Evolutionary conservation across 2,329 filamentous ascomycete species (phyloP).

Genomic region (Bimuria novae-zelandiae): DNA sequence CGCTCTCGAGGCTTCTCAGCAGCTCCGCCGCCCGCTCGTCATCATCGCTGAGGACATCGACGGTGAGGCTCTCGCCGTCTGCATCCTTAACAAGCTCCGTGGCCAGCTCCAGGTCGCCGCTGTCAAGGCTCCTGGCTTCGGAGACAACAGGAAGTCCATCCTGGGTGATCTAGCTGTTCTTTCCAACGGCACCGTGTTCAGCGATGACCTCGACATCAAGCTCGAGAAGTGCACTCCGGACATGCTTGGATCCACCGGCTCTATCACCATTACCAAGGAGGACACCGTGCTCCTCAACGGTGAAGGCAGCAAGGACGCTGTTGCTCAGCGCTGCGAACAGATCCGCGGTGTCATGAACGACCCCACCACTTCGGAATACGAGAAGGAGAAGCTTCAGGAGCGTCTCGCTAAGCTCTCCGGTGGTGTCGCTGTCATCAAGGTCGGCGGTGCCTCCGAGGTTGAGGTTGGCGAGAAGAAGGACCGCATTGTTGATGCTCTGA

Average conservation of each 20-base stretch:
- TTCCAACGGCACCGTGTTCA: slow-evolving; percentile 97
- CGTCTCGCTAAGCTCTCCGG: slow-evolving; percentile 98
- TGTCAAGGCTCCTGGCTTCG: slow-evolving; percentile 98
- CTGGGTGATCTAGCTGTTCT: slow-evolving; percentile 94
- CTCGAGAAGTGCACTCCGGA: slow-evolving; percentile 96
- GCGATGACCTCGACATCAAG: slow-evolving; percentile 97
- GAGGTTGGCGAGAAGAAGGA: slow-evolving; percentile 99
- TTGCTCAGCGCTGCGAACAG: slow-evolving; percentile 96
- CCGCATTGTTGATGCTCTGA: slow-evolving; percentile 96
- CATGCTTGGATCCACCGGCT: slow-evolving; percentile 94
- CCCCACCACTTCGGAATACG: slow-evolving; percentile 94
- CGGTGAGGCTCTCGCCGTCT: slow-evolving; percentile 96
- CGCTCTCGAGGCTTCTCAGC: slow-evolving; percentile 94
- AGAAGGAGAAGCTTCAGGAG: slow-evolving; percentile 99
- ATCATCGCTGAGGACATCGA: slow-evolving; percentile 99
- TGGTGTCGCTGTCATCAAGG: slow-evolving; percentile 99
- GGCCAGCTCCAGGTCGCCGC: slow-evolving; percentile 98
- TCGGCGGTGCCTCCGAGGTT: slow-evolving; percentile 95
- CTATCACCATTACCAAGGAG: slow-evolving; percentile 99
- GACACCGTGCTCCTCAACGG: slow-evolving; percentile 99
- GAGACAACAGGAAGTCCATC: slow-evolving; percentile 99
- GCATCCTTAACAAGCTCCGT: slow-evolving; percentile 99
- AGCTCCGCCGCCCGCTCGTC: slow-evolving; percentile 90
- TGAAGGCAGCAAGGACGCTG: slow-evolving; percentile 90
- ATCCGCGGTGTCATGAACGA: slow-evolving; percentile 97